A percentile compares a stretch with the other conserved stretches of the same genome.
Evolutionary conservation across 2,329 filamentous ascomycete species (phyloP).

Genomic region (Trichophyton verrucosum): DNA sequence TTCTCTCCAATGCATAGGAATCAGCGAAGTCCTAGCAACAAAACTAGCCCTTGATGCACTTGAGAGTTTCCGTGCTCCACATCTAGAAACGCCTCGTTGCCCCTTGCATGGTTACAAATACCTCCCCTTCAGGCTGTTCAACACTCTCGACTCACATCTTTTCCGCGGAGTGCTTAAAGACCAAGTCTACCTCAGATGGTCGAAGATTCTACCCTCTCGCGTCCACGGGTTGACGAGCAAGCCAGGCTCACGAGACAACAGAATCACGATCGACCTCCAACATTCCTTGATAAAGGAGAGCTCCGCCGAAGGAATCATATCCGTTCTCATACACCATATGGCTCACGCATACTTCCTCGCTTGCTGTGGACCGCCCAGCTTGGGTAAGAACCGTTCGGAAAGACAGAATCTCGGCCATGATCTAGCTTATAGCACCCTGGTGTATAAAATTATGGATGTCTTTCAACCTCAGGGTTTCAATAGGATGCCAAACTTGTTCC

Average conservation of each 20-base stretch:
- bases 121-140: slow-evolving; percentile 11
- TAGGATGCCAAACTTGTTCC: slow-evolving; percentile 2
- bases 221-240: slow-evolving; percentile 8
- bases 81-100: slow-evolving; percentile 5
- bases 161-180: slow-evolving; percentile 14
- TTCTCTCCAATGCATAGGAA: slow-evolving; percentile 2
- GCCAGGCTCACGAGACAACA: slow-evolving; percentile 7
- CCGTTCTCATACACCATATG: slow-evolving; percentile 14
- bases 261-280: slow-evolving; percentile 10
- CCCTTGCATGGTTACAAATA: not conserved
- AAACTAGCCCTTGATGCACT: slow-evolving; percentile 13
- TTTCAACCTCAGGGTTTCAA: not conserved
- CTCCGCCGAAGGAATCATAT: not conserved
- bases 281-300: not conserved
- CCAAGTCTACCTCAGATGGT: slow-evolving; percentile 11
- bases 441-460: slow-evolving; percentile 9
- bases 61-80: slow-evolving; percentile 4
- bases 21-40: slow-evolving; percentile 13
- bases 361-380: slow-evolving; percentile 11
- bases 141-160: slow-evolving; percentile 10
- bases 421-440: slow-evolving; percentile 11
- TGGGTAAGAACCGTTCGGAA: not conserved
- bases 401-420: slow-evolving; percentile 11
- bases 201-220: not conserved
- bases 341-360: slow-evolving; percentile 15